Conservation (phyloP, 257 asterid species). For the Penstemon eatonii region DNA sequence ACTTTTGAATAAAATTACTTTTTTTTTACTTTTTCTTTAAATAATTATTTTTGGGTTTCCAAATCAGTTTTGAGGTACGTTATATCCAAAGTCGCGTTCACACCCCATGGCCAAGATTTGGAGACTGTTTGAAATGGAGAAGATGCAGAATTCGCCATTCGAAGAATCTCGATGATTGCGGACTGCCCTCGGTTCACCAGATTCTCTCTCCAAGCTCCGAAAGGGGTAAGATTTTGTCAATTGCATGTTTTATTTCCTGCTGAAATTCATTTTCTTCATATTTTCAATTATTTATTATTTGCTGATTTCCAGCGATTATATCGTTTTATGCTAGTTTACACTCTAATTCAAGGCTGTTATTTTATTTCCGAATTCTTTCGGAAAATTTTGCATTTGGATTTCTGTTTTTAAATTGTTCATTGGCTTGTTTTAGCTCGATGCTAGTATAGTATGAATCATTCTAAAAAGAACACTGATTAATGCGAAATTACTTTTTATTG, state of each 20-base stretch:
- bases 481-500: too few relatives aligned
- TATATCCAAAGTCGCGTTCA: too few relatives aligned
- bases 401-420: not conserved
- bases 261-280: not conserved
- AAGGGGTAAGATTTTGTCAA: constrained; percentile 41
- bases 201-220: constrained; percentile 60
- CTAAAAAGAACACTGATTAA: too few relatives aligned
- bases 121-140: constrained; percentile 10
- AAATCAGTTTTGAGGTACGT: too few relatives aligned
- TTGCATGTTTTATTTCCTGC: not conserved
- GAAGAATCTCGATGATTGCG: constrained; percentile 43
- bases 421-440: not conserved
- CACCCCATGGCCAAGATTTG: too few relatives aligned
- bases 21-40: too few relatives aligned
- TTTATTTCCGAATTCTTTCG: not conserved
- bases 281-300: not conserved
- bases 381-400: not conserved
- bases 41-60: too few relatives aligned
- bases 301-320: not conserved
- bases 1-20: too few relatives aligned
- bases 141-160: constrained; percentile 33
- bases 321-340: not conserved
- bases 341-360: too few relatives aligned
- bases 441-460: too few relatives aligned
- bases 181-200: constrained; percentile 57